Evolutionary conservation across 306 rosid genomes (phyloP).

Genomic region (Begonia fuchsioides): DNA sequence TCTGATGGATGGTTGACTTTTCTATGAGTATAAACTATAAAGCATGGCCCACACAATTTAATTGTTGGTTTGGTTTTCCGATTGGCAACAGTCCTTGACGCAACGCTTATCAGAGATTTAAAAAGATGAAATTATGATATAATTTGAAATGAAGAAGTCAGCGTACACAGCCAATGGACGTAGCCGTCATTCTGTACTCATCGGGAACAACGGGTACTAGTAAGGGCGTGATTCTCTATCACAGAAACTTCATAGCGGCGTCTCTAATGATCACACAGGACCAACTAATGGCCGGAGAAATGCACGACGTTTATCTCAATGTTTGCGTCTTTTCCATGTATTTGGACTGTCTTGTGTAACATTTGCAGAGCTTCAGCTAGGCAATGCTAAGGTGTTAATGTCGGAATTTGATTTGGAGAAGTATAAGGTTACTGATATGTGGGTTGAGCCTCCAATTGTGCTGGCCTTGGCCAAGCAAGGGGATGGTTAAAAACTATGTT

Average conservation of each 20-base stretch:
- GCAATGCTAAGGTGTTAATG: slow-evolving; percentile 41
- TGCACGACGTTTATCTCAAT: slow-evolving; percentile 32
- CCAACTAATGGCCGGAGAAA: slow-evolving; percentile 26
- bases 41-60: too few species aligned
- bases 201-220: slow-evolving; percentile 80
- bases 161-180: slow-evolving; percentile 55
- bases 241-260: slow-evolving; percentile 51
- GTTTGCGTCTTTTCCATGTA: slow-evolving; percentile 86
- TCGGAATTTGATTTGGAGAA: slow-evolving; percentile 40
- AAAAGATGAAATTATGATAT: too few species aligned
- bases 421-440: slow-evolving; percentile 44
- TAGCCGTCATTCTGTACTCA: slow-evolving; percentile 67
- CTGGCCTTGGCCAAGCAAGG: slow-evolving; percentile 58
- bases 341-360: slow-evolving; percentile 44
- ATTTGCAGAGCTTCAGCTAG: slow-evolving; percentile 40
- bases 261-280: slow-evolving; percentile 44
- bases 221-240: slow-evolving; percentile 72
- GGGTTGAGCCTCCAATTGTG: slow-evolving; percentile 77
- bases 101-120: too few species aligned
- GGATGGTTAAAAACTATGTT: slow-evolving; percentile 33
- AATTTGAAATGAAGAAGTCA: too few species aligned
- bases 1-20: too few species aligned
- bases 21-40: too few species aligned
- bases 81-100: too few species aligned
- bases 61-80: too few species aligned